Evolutionary conservation across 257 asterid genomes (phyloP), one percentile per base, ranked within the genome.

Genomic region (Oldenlandia corymbosa): DNA sequence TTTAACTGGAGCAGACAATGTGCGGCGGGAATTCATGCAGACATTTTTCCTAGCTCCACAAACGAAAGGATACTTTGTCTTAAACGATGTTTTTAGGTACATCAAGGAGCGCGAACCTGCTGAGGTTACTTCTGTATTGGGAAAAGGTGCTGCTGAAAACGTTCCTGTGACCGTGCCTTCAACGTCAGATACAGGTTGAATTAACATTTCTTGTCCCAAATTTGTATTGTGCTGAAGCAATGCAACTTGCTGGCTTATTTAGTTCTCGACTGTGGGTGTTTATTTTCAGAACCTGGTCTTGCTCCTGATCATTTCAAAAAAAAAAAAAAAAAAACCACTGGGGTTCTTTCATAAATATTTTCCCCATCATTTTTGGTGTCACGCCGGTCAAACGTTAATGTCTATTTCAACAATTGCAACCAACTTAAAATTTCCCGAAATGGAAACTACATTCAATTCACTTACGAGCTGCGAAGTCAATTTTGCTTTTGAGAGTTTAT

Each of bases 11-110:
- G 70, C 62, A 58, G 97, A 92, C 80, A 81, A 82, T 36, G 77
- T 79, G 68, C 76, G 67, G 69, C 82, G 75, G 80, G 84, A 82
- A 72, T 92, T 89, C 66, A 41, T 94, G 1, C 97, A 92, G 66
- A 87, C 91, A 41, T 92, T 92, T 73, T 92, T 87, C 70, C 95
- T 92, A 42, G 97, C 99, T 65, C 99, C 99, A 50, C 96, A 89
- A 72, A 95, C 85, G 54, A 85, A 79, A 47, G 99, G 99, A 39
- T 92, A 79, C 76, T 92, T 80, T 69, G 97, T 92, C 49, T 67
- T 83, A 62, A 92, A 92, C 63, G 99, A 92, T 73, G 83, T 87
- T 56, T 85, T 92, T 46, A 76, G 99, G 72, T 89, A 76, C 63
- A 73, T 81, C n/a, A 85, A 78, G 55, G 96, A 85, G 65, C 75